A percentile compares a stretch with the other conserved stretches of the same genome.
phyloP scores from a whole-genome alignment of 169 alveolate genomes.

The Eimeria sp. region DNA sequence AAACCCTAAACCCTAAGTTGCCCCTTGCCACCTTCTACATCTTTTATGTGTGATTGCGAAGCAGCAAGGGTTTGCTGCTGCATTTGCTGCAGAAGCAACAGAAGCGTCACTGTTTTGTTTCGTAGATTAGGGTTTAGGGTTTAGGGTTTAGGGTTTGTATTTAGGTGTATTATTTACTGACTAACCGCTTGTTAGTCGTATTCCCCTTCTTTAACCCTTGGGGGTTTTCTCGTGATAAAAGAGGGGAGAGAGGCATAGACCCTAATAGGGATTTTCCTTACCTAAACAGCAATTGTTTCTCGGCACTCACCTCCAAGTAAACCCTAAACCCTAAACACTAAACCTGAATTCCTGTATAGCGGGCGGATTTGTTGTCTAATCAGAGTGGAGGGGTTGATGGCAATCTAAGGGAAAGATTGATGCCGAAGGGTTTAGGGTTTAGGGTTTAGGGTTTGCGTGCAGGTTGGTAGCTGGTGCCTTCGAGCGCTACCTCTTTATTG shows the following conservation, averaged over 20 bases:
- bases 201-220: constrained; percentile 55
- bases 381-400: neutral
- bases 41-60: neutral
- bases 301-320: constrained; percentile 27
- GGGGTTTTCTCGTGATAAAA: constrained; percentile 43
- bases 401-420: neutral
- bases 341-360: neutral
- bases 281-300: neutral
- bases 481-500: constrained; percentile 77
- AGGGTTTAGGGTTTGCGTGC: neutral
- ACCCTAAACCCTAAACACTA: neutral
- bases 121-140: neutral
- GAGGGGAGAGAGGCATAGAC: constrained; percentile 71
- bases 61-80: neutral
- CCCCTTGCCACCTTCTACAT: neutral
- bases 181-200: constrained; percentile 44
- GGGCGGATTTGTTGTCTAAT: too few relatives aligned
- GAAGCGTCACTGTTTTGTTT: neutral
- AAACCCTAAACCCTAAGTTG: constrained; percentile 19
- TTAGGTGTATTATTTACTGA: constrained; percentile 42
- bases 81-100: neutral
- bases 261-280: constrained; percentile 84
- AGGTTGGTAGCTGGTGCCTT: constrained; percentile 16
- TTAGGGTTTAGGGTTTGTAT: neutral
- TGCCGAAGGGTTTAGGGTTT: neutral